Evolutionary conservation across 768 basidiomycete species (phyloP).

Genomic region (Aureoboletus auriporus): DNA sequence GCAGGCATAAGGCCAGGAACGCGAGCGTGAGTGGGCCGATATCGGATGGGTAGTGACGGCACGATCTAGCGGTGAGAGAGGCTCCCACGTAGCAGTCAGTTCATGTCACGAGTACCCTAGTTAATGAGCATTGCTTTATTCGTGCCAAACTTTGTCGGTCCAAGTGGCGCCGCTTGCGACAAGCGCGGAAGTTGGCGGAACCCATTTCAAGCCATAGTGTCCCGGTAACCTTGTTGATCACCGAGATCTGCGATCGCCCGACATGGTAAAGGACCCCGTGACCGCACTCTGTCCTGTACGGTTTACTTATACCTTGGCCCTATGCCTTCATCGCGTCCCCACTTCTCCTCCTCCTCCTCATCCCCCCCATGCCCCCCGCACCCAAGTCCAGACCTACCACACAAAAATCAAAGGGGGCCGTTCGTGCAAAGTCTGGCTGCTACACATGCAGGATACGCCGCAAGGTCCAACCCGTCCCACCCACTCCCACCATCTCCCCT

Average conservation of each 20-base stretch:
- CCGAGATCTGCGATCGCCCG: conserved; percentile 18
- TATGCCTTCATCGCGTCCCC: conserved; percentile 20
- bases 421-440: conserved; percentile 84
- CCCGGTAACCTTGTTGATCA: conserved; percentile 4
- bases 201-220: conserved; percentile 25
- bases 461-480: conserved; percentile 49
- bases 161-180: conserved; percentile 30
- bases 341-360: conserved; percentile 4
- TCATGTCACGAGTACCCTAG: conserved; percentile 7
- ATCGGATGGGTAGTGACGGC: conserved; percentile 27
- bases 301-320: conserved; percentile 31
- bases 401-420: conserved; percentile 75
- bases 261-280: conserved; percentile 3
- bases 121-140: not conserved
- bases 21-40: conserved; percentile 39
- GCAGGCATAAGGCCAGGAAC: conserved; percentile 32
- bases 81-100: too few species aligned
- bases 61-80: not conserved
- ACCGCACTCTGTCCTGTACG: not conserved
- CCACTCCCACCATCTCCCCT: conserved; percentile 7
- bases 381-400: conserved; percentile 47
- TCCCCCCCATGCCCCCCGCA: conserved; percentile 29
- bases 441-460: conserved; percentile 85
- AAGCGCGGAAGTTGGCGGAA: conserved; percentile 27
- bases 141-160: conserved; percentile 7